Conservation (phyloP, 1,284 basidiomycete genomes). For the Ustilago sp. region DNA sequence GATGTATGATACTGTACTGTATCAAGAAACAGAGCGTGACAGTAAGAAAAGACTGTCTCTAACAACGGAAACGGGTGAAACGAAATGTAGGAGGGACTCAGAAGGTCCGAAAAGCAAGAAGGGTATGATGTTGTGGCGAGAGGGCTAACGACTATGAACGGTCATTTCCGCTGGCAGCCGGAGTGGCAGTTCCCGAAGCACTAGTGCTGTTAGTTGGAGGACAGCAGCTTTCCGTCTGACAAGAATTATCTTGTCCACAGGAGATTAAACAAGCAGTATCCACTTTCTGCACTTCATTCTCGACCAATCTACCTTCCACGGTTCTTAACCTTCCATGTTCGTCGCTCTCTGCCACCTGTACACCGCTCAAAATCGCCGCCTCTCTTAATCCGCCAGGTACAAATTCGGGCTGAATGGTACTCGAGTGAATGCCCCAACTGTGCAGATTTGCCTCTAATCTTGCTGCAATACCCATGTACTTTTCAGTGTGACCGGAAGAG, state of each 20-base stretch:
- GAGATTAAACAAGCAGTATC: conserved; percentile 63
- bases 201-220: conserved; percentile 31
- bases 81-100: no score
- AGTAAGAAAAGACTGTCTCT: no score
- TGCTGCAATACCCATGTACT: conserved; percentile 89
- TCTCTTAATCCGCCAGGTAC: conserved; percentile 63
- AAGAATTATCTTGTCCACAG: conserved; percentile 60
- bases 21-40: no score
- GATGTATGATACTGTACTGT: no score
- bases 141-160: neutral
- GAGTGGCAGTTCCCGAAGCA: conserved; percentile 14
- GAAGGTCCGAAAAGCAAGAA: neutral
- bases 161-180: conserved; percentile 13
- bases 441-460: conserved; percentile 87
- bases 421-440: conserved; percentile 88
- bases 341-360: conserved; percentile 58
- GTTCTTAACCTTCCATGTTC: conserved; percentile 59
- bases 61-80: neutral
- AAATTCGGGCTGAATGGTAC: conserved; percentile 69
- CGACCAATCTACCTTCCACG: conserved; percentile 57
- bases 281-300: conserved; percentile 56
- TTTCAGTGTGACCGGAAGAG: conserved; percentile 72
- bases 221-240: conserved; percentile 62
- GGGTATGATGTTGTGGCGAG: neutral
- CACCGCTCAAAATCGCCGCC: conserved; percentile 60